Evolutionary conservation across 2,329 filamentous ascomycete species (phyloP), one percentile per base, ranked within the genome.

Genomic region (Septoria petroselini): DNA sequence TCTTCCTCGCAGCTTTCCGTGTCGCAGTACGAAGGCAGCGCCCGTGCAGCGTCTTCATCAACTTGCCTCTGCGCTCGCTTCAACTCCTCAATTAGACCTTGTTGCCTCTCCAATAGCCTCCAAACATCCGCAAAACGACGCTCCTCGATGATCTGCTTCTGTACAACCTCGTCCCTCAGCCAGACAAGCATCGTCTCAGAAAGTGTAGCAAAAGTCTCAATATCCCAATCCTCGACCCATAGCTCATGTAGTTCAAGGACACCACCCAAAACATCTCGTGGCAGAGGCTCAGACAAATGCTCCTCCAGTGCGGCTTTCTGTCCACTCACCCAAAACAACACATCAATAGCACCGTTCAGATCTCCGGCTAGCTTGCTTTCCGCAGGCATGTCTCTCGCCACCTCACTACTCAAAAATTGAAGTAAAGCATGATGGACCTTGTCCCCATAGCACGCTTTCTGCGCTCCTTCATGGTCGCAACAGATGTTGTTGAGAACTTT

Each of bases 401-500:
- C 11, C 29, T 27, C 15, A 29, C 15, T 40, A 23, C 12, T 4
- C 29, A 50, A 52, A 17, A 63, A 46, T 8, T 34, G 19, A 5
- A 63, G 41, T 6, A 65, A 37, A 8, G 35, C 41, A 9, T 43
- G 41, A 39, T 61, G 55, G 7, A 65, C 23, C 12, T 31, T 27
- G 6, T 57, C 52, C 29, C 49, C 25, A 27, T 58, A 64, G 52
- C 58, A 58, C 40, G 53, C 48, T 40, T 57, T 57, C 29, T 62
- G 61, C 7, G 60, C 55, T 17, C 49, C 31, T 31, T 63, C 61
- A 21, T 58, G 59, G 4, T 59, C 72, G 15, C 68, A 68, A 55
- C 70, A 72, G 12, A 74, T 66, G 52, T 75, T 75, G 59, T 71
- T 69, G 9, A 74, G 57, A 1, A 73, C 72, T 31, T 67, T 70